Evolutionary conservation across 148 eudicot species (phyloP).

Genomic region (Diospyros lotus): DNA sequence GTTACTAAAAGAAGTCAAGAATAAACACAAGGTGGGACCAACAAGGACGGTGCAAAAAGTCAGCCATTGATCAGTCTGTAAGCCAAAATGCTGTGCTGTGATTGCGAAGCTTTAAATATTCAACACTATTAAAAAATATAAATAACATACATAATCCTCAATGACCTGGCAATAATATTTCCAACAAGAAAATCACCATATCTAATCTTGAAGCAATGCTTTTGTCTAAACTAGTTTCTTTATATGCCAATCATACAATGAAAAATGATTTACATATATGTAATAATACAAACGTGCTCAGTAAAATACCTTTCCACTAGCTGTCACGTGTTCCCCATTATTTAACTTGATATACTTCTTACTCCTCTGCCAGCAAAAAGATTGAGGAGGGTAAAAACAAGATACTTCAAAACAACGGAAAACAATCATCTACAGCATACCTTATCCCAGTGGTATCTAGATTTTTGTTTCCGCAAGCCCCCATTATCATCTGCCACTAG

Average conservation of each 20-base stretch:
- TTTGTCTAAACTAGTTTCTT: neutral
- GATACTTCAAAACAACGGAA: slow-evolving; percentile 3
- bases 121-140: neutral
- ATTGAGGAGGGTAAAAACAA: neutral
- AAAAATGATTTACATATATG: neutral
- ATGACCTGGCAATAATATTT: neutral
- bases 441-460: slow-evolving; percentile 86
- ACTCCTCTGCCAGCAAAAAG: slow-evolving; percentile 54
- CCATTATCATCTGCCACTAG: slow-evolving; percentile 65
- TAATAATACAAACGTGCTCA: neutral
- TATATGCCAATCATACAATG: neutral
- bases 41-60: neutral
- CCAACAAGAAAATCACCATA: neutral
- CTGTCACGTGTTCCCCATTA: slow-evolving; percentile 83
- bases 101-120: neutral
- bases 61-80: no score
- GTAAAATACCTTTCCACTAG: slow-evolving; percentile 82
- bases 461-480: slow-evolving; percentile 71
- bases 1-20: no score
- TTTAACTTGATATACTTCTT: slow-evolving; percentile 88
- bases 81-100: neutral
- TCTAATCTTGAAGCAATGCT: neutral
- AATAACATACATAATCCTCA: neutral
- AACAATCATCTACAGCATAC: slow-evolving; percentile 25
- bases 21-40: neutral